phyloP scores from a whole-genome alignment of 768 basidiomycete species.

The Tulasnella sp. region DNA sequence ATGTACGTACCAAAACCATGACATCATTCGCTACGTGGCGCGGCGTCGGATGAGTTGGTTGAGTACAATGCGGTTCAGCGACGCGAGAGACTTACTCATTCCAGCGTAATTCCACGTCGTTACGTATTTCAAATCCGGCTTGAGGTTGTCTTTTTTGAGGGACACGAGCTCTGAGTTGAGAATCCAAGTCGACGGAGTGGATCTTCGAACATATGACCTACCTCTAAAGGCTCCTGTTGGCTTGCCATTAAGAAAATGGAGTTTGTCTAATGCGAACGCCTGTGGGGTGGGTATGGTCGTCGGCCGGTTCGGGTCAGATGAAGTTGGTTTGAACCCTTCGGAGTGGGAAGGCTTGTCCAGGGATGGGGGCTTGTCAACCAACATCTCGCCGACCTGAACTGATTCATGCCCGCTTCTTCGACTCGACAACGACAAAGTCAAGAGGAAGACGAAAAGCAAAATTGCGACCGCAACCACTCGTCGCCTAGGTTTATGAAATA shows the following conservation, averaged over 20 bases:
- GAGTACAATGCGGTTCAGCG: not conserved
- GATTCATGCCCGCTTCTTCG: too few relatives aligned
- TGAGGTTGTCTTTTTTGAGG: constrained; percentile 8
- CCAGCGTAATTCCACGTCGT: constrained; percentile 7
- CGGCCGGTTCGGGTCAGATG: too few relatives aligned
- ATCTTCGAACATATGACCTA: not conserved
- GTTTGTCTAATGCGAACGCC: too few relatives aligned
- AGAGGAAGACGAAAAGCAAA: not conserved
- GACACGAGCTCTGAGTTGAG: not conserved
- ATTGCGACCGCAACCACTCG: not conserved
- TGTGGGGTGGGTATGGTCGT: too few relatives aligned
- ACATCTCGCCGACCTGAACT: too few relatives aligned
- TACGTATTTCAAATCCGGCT: constrained; percentile 4
- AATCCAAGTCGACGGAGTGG: not conserved
- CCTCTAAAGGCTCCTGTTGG: too few relatives aligned
- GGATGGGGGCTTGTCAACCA: too few relatives aligned
- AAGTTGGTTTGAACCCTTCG: too few relatives aligned
- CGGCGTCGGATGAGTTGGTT: not conserved
- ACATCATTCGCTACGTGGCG: not conserved
- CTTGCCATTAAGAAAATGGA: too few relatives aligned
- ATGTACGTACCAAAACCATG: not conserved
- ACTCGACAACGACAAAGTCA: too few relatives aligned
- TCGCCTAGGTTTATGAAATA: not conserved
- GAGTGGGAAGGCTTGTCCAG: too few relatives aligned
- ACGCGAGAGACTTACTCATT: constrained; percentile 11